phyloP scores from a whole-genome alignment of 495 filamentous ascomycete genomes.

The Penicillium daleae region DNA sequence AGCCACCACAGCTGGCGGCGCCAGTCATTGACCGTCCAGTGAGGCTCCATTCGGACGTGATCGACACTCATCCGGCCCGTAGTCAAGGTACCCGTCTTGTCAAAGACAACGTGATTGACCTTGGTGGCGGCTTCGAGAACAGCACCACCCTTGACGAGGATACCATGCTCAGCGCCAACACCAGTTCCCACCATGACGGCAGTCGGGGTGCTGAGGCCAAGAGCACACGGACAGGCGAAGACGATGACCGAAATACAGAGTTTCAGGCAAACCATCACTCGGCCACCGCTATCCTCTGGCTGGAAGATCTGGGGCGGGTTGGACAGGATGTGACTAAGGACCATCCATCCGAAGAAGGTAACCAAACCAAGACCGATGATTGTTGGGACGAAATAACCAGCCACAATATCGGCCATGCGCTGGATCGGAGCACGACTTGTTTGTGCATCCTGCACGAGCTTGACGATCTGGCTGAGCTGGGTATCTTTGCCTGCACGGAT shows the following conservation, averaged over 20 bases:
- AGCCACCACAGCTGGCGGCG: constrained; percentile 87
- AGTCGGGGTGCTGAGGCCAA: constrained; percentile 92
- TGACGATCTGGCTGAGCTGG: constrained; percentile 96
- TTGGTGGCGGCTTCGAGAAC: constrained; percentile 92
- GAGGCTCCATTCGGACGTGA: constrained; percentile 62
- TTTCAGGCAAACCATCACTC: constrained; percentile 94
- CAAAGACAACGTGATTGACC: constrained; percentile 92
- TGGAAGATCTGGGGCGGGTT: constrained; percentile 88
- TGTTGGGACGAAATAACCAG: constrained; percentile 91
- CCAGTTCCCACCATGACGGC: constrained; percentile 99
- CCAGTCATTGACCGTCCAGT: constrained; percentile 71
- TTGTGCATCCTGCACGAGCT: constrained; percentile 94
- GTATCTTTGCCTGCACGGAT: constrained; percentile 93
- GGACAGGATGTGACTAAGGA: constrained; percentile 82
- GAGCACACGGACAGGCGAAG: constrained; percentile 94
- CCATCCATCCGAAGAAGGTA: constrained; percentile 94
- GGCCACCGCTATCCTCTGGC: constrained; percentile 78
- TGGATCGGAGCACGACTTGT: constrained; percentile 95
- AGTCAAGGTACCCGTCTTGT: constrained; percentile 97
- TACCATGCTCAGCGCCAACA: constrained; percentile 94
- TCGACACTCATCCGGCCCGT: constrained; percentile 93
- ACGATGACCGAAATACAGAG: constrained; percentile 99
- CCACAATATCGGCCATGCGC: constrained; percentile 85
- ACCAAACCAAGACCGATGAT: constrained; percentile 82
- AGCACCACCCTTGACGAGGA: constrained; percentile 94